Evolutionary conservation across 202 grass and related monocot genomes (phyloP).

Genomic region (Elaeis oleifera): DNA sequence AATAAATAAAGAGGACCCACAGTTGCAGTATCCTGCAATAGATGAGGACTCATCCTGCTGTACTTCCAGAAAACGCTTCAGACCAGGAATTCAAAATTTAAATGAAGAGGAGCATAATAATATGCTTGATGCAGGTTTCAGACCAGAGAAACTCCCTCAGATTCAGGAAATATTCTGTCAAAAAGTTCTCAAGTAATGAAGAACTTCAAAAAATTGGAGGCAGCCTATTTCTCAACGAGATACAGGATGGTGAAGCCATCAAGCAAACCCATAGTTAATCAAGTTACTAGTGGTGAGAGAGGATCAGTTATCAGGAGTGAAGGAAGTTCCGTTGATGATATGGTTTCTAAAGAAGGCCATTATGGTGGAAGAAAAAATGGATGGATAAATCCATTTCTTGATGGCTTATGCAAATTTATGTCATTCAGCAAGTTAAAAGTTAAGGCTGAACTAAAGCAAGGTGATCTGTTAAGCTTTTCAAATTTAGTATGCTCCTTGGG

Average conservation of each 20-base stretch:
- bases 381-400: slow-evolving; percentile 91
- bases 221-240: slow-evolving; percentile 73
- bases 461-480: slow-evolving; percentile 79
- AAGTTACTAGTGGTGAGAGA: slow-evolving; percentile 29
- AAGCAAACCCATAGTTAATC: slow-evolving; percentile 31
- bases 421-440: slow-evolving; percentile 86
- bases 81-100: slow-evolving; percentile 44
- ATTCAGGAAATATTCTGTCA: slow-evolving; percentile 66
- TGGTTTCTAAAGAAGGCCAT: slow-evolving; percentile 34
- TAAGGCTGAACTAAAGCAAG: slow-evolving; percentile 77
- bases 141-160: slow-evolving; percentile 35
- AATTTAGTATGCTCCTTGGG: slow-evolving; percentile 96
- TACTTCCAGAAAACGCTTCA: slow-evolving; percentile 61
- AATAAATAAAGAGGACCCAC: slow-evolving; percentile 14
- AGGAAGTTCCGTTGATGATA: slow-evolving; percentile 81
- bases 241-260: slow-evolving; percentile 42
- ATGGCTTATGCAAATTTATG: slow-evolving; percentile 82
- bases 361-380: slow-evolving; percentile 44
- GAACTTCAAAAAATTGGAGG: slow-evolving; percentile 93
- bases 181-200: slow-evolving; percentile 92
- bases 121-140: slow-evolving; percentile 38
- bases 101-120: slow-evolving; percentile 37
- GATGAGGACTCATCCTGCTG: slow-evolving; percentile 50
- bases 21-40: not conserved
- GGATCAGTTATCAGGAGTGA: slow-evolving; percentile 50